Evolutionary conservation across 768 basidiomycete genomes (phyloP).

Genomic region (Leccinellum albellum): DNA sequence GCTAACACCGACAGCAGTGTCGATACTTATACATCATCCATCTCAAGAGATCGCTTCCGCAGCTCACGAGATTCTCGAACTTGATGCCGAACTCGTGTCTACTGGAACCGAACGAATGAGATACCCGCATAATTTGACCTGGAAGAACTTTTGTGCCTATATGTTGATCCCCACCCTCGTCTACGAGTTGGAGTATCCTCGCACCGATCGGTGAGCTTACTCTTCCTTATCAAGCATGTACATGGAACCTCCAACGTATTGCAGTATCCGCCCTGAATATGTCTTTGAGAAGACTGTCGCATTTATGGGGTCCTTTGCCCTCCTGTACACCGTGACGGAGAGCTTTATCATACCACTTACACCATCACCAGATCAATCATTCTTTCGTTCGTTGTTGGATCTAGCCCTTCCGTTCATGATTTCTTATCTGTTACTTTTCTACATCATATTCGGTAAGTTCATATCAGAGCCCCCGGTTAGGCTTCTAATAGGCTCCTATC

Average conservation of each 20-base stretch:
- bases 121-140: constrained; percentile 85
- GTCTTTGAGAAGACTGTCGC: constrained; percentile 65
- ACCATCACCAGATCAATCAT: constrained; percentile 64
- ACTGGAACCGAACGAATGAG: constrained; percentile 61
- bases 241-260: not conserved
- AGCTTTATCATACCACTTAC: constrained; percentile 87
- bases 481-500: not conserved
- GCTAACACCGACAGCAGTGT: constrained; percentile 32
- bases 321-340: constrained; percentile 92
- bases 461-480: not conserved
- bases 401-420: constrained; percentile 93
- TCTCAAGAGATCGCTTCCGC: constrained; percentile 58
- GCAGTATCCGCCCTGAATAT: constrained; percentile 46
- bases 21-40: constrained; percentile 60
- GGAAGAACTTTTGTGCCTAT: constrained; percentile 80
- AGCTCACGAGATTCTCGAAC: constrained; percentile 73
- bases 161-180: constrained; percentile 88
- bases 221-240: not conserved
- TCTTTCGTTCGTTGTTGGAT: constrained; percentile 75
- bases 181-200: constrained; percentile 94
- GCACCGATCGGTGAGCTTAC: constrained; percentile 68
- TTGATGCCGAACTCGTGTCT: constrained; percentile 72
- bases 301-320: constrained; percentile 92
- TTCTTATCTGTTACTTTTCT: constrained; percentile 82
- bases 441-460: constrained; percentile 71